Evolutionary conservation across 2,329 filamentous ascomycete genomes (phyloP), one percentile per base, ranked within the genome.

Genomic region (Bipolaris gigantea): DNA sequence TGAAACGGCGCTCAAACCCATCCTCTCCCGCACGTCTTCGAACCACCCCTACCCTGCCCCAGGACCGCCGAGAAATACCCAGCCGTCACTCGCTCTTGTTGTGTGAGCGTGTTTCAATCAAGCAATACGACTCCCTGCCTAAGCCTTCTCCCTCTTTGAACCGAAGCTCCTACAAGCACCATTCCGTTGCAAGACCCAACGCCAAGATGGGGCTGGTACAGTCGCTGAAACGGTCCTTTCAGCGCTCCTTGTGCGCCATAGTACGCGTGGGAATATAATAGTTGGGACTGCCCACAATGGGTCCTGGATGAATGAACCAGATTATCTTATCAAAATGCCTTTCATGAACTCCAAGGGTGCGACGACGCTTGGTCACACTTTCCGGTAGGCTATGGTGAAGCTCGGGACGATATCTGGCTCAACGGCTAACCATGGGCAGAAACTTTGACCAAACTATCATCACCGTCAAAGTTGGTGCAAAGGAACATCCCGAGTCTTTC

Each of bases 361-460:
- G 25, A 72, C 70, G 10, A 72, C 69, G 16, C 60, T 73, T 6
- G 70, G 70, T 9, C 70, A 73, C 45, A 72, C 70, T 7, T 73
- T 73, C 57, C 62, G 70, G 70, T 71, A 48, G 55, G 60, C 21
- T 23, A 7, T 6, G 3, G n/a, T 27, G 13, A 19, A 39, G 47
- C 35, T 21, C 13, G 10, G 36, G 49, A n/a, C 16, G 38, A 9
- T 13, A 15, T 7, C 19, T 21, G 16, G 27, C 48, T 49, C 32
- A 50, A 47, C 19, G 27, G 41, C 62, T 70, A 50, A 70, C 53
- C 38, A 54, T 45, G 16, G 16, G 34, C 40, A 73, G 70, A 51
- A 73, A 73, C 38, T 73, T 73, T 36, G 70, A 73, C 46, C 70
- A 73, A 52, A 69, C 69, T 5, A 73, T 73, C 48, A 64, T 73